Base-by-base conservation (phyloP, 306 rosid genomes). In the Sesbania bispinosa region DNA sequence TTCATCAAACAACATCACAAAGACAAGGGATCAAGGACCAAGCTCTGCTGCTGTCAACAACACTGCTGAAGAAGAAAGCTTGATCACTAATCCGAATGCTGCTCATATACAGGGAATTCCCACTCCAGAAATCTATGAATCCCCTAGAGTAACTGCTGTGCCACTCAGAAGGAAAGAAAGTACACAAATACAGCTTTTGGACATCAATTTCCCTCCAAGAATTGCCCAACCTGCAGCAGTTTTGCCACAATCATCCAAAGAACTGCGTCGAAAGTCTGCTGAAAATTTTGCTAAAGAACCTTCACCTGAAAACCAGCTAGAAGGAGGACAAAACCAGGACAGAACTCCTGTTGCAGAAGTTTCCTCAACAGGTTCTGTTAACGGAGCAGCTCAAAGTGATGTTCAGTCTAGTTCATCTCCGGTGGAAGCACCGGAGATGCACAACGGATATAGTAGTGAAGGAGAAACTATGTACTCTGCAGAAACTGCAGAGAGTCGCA, bases 381-480 rank as follows among this genome's bases (percentile, higher is more conserved):
- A 88, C 63, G 92, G 82, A 51, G 96, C 77, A 51, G 96, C 77
- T 6, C 88, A 55, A 43, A 89, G 96, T 5, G 97, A 86, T 80
- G 91, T 88, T 64, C 96, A 82, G 72, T 91, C 96, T 58, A 85
- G 95, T 77, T 85, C 96, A 4, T 87, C 93, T 32, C 97, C 89
- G 0, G 43, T 77, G 0, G 88, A 86, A 29, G 85, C 73, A 64
- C 63, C 80, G 2, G 82, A 76, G 64, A 73, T 87, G 90, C 96
- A 80, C 39, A 78, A 89, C 23, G 96, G 82, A 32, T 88, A 88
- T 16, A 85, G 96, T 74, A 92, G 96, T 0, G 99, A 95, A 80
- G 97, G 87, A 68, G 97, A 95, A 88, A 95, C 99, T 0, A 91
- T 95, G 99, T 95, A 95, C 79, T 95, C 99, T 6, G 99, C 99